phyloP scores from a whole-genome alignment of 768 basidiomycete species.

The Tricholoma hemisulphureum region DNA sequence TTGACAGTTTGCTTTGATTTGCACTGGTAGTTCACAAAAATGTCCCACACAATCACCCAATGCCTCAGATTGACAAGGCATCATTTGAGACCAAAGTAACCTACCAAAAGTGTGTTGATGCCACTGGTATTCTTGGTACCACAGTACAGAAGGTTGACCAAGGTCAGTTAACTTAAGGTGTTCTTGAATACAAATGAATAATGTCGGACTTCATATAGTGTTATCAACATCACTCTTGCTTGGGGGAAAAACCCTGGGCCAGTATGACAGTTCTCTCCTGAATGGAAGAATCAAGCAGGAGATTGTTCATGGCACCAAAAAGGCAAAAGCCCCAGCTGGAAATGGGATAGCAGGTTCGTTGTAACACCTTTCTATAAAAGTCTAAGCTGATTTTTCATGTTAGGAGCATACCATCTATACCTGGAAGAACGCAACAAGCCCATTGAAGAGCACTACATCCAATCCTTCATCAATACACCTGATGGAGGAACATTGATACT shows the following conservation, averaged over 20 bases:
- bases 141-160: constrained; percentile 15
- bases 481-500: constrained; percentile 22
- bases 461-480: constrained; percentile 2
- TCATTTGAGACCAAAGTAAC: constrained; percentile 2
- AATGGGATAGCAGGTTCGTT: background rate
- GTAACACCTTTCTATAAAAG: too few relatives aligned
- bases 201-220: background rate
- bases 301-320: background rate
- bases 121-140: constrained; percentile 6
- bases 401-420: constrained; percentile 2
- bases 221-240: background rate
- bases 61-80: constrained; percentile 13
- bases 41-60: constrained; percentile 21
- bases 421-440: constrained; percentile 28
- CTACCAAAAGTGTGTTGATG: constrained; percentile 4
- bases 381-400: background rate
- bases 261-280: constrained; percentile 7
- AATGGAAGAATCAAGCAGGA: background rate
- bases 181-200: too few relatives aligned
- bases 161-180: too few relatives aligned
- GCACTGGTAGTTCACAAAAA: too few relatives aligned
- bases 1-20: too few relatives aligned
- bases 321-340: background rate
- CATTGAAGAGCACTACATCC: constrained; percentile 21
- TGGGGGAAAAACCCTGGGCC: background rate